phyloP scores from a whole-genome alignment of 768 basidiomycete genomes.

The Neoboletus magnificus region DNA sequence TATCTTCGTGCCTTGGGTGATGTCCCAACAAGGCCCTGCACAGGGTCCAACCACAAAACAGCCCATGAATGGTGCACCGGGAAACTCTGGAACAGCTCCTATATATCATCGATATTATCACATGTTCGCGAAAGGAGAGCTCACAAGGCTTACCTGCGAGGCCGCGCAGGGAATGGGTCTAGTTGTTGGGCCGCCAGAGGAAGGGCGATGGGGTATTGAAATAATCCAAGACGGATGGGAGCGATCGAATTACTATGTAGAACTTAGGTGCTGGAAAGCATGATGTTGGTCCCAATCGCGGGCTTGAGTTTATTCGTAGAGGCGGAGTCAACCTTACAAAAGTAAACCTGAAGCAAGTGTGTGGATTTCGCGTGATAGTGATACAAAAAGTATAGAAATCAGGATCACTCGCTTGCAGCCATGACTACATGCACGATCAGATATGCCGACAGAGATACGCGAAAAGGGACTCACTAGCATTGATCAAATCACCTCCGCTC shows the following conservation, averaged over 20 bases:
- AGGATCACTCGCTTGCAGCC: constrained; percentile 82
- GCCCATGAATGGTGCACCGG: not conserved
- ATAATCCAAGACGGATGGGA: constrained; percentile 81
- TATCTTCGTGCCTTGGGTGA: constrained; percentile 89
- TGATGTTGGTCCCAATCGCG: constrained; percentile 19
- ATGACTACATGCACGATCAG: constrained; percentile 57
- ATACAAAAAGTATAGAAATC: constrained; percentile 33
- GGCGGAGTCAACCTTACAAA: not conserved
- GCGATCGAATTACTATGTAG: constrained; percentile 84
- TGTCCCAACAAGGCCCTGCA: constrained; percentile 37
- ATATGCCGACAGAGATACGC: not conserved
- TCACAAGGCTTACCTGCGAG: constrained; percentile 53
- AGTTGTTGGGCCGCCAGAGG: constrained; percentile 39
- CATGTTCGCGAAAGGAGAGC: constrained; percentile 85
- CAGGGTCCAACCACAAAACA: constrained; percentile 15
- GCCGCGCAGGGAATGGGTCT: constrained; percentile 63
- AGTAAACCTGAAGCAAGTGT: constrained; percentile 10
- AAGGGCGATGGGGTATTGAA: constrained; percentile 48
- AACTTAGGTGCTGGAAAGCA: constrained; percentile 60
- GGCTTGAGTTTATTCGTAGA: constrained; percentile 3
- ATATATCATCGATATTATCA: constrained; percentile 93
- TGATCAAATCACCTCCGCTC: constrained; percentile 91
- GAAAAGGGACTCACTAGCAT: constrained; percentile 73
- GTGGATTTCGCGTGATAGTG: constrained; percentile 25
- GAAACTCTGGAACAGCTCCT: constrained; percentile 18